Percentiles rank a stretch among this genome's conserved stretches.
Evolutionary conservation across 2,329 filamentous ascomycete species (phyloP).

Genomic region (Pseudomassariella vexata): DNA sequence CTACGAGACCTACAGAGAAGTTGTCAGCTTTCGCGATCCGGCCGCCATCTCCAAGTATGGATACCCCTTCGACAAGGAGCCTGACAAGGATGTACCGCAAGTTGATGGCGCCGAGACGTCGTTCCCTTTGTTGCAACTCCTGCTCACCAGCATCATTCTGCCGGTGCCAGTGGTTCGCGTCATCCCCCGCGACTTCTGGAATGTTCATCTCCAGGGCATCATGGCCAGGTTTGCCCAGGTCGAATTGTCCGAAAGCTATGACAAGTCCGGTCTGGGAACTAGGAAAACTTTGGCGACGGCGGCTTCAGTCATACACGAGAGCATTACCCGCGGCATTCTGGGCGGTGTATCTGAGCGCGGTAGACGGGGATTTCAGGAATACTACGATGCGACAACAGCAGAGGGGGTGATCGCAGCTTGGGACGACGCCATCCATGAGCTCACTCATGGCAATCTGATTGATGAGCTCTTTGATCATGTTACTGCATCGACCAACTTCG

Average conservation of each 20-base stretch:
- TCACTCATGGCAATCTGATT: conserved; percentile 63
- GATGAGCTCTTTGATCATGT: conserved; percentile 60
- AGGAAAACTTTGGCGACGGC: conserved; percentile 72
- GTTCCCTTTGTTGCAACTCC: conserved; percentile 61
- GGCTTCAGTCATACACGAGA: conserved; percentile 63
- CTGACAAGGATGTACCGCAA: conserved; percentile 18
- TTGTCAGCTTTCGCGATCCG: conserved; percentile 64
- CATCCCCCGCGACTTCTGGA: conserved; percentile 61
- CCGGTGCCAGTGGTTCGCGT: conserved; percentile 60
- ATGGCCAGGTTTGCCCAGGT: conserved; percentile 58
- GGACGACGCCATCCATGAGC: conserved; percentile 58
- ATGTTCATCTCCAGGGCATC: conserved; percentile 51
- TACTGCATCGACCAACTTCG: conserved; percentile 54
- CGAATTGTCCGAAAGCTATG: conserved; percentile 74
- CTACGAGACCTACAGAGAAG: conserved; percentile 59
- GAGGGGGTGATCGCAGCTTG: conserved; percentile 59
- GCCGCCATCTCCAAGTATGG: conserved; percentile 62
- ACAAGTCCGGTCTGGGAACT: conserved; percentile 69
- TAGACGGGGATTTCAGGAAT: conserved; percentile 7
- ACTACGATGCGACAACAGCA: conserved; percentile 55
- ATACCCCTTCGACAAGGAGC: conserved; percentile 50
- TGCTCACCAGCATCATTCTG: conserved; percentile 61
- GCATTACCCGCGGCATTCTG: conserved; percentile 59
- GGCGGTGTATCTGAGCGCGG: conserved; percentile 43
- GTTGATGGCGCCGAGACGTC: conserved; percentile 31